Evolutionary conservation across 345 rosid species (phyloP), one percentile per base, ranked within the genome.

Genomic region (Melastoma malabathricum): DNA sequence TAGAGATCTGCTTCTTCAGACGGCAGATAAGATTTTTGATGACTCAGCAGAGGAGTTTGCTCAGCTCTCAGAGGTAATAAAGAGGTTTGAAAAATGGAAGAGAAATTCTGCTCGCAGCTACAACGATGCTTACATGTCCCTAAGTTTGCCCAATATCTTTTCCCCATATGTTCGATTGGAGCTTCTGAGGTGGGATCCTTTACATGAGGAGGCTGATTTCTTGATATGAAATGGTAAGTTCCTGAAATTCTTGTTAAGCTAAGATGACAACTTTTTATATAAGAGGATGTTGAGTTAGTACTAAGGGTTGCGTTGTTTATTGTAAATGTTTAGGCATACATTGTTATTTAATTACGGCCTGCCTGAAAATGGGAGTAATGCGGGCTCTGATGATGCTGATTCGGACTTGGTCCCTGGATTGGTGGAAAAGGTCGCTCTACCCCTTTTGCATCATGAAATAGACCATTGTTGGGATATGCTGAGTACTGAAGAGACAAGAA

Each of bases 31-130:
- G 66, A 70, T 87, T 55, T 84, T 92, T 65, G 76, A 88, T 73
- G 93, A 92, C 71, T 84, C 95, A 20, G 75, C 86, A 23, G 98
- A 92, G 58, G 98, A 92, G 59, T 92, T 73, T 70, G 86, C 96
- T 58, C 79, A 84, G 62, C 85, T 92, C 55, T 78, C 82, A 43
- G 63, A 52, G 53, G 93, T 92, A 51, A 87, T 82, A 79, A 80
- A 79, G 59, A 81, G 64, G 72, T 75, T 86, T 67, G 96, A 87
- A 70, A 74, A 53, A 65, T 92, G 94, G 87, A 92, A 92, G 75
- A 84, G 68, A 67, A 78, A 78, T 50, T 92, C 82, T 73, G 59
- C 82, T 25, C 66, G 78, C 18, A 75, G 73, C 69, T 87, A 92
- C 55, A 77, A 74, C 46, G 98, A 92, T 72, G 95, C 96, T 46